phyloP scores from a whole-genome alignment of 192 early-diverging fungal species.

The Dissophora globulifera region DNA sequence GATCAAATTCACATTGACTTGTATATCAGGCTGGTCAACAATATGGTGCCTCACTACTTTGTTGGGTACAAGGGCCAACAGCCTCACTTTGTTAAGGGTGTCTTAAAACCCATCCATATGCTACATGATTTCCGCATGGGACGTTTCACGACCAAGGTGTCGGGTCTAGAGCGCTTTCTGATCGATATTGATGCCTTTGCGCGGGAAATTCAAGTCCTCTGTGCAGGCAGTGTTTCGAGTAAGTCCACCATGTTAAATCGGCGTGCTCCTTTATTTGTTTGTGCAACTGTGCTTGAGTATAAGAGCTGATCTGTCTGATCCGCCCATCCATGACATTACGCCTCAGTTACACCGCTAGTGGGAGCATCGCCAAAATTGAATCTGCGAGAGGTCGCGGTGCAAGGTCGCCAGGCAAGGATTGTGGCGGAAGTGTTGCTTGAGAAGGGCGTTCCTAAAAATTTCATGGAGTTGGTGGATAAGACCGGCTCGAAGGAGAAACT shows the following conservation, averaged over 20 bases:
- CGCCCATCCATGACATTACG: neutral
- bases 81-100: constrained; percentile 55
- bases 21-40: constrained; percentile 31
- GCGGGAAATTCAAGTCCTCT: constrained; percentile 68
- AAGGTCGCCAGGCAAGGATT: constrained; percentile 76
- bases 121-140: too few relatives aligned
- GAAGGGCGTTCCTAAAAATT: constrained; percentile 64
- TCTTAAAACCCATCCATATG: constrained; percentile 61
- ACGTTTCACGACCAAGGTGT: too few relatives aligned
- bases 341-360: constrained; percentile 60
- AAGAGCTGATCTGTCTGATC: neutral
- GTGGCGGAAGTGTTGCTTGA: constrained; percentile 60
- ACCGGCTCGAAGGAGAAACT: constrained; percentile 49
- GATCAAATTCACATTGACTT: neutral
- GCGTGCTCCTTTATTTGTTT: neutral
- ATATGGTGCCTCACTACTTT: constrained; percentile 40
- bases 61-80: constrained; percentile 34
- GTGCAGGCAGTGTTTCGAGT: constrained; percentile 75
- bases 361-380: constrained; percentile 64
- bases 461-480: constrained; percentile 52
- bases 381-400: constrained; percentile 75
- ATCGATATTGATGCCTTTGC: constrained; percentile 71
- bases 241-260: too few relatives aligned
- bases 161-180: constrained; percentile 69
- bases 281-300: too few relatives aligned